phyloP scores from a whole-genome alignment of 108 stramenopile species.

The Discostella stelligeroides region DNA sequence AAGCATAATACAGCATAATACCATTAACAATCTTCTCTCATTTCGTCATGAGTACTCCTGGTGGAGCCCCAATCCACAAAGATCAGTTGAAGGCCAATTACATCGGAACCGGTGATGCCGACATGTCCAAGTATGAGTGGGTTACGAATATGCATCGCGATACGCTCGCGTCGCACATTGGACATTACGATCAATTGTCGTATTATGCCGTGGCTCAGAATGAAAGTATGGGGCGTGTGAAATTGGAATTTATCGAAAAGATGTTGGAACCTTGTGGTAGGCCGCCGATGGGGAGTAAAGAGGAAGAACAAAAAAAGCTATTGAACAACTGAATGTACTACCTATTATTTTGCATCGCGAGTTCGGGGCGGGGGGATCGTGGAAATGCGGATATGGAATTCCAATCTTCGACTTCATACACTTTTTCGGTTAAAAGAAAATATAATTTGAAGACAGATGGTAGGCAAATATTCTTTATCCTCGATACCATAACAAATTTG shows the following conservation, averaged over 20 bases:
- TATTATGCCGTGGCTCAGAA: constrained; percentile 98
- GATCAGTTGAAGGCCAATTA: constrained; percentile 90
- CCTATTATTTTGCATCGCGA: neutral
- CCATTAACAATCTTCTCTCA: neutral
- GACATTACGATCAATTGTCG: constrained; percentile 93
- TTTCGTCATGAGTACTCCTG: constrained; percentile 76
- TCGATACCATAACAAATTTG: too few relatives aligned
- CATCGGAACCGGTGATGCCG: constrained; percentile 88
- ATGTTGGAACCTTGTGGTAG: constrained; percentile 85
- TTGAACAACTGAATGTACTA: neutral
- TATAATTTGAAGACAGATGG: too few relatives aligned
- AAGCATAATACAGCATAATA: too few relatives aligned
- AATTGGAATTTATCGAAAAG: constrained; percentile 88
- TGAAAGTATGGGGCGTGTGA: constrained; percentile 88
- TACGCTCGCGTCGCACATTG: constrained; percentile 92
- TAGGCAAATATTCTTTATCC: too few relatives aligned
- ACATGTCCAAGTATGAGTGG: constrained; percentile 95
- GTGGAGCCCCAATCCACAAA: constrained; percentile 83
- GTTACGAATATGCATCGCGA: constrained; percentile 98
- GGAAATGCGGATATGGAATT: neutral
- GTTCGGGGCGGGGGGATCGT: neutral
- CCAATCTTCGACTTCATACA: neutral
- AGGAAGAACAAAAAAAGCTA: constrained; percentile 44
- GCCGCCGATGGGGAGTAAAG: constrained; percentile 44
- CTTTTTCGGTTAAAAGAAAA: too few relatives aligned